Evolutionary conservation across 1,284 basidiomycete genomes (phyloP), one percentile per base, ranked within the genome.

Genomic region (Neolentinus lepideus): DNA sequence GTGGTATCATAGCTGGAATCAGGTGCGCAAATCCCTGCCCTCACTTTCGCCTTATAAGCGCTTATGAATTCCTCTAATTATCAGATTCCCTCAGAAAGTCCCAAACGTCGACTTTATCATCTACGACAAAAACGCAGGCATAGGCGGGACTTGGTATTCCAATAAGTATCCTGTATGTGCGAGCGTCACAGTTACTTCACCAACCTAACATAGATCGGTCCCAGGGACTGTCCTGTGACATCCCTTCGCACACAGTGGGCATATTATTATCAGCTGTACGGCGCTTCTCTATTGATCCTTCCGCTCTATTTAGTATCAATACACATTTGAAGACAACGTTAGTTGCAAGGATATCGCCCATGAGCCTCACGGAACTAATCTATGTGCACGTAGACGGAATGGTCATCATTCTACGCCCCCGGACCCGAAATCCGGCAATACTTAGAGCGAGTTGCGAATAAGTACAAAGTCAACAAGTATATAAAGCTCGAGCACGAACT

Each of bases 101-200:
- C 71, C 73, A 47, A 82, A 84, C 56, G 61, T 83, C 8, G 69
- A 81, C 22, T 62, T 85, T 4, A 75, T 73, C 0, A 77, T 85
- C 21, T 85, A 83, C 61, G 83, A 86, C 53, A 79, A 79, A 58
- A 77, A 78, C 56, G 70, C 72, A 3, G 80, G 77, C 1, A 68
- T 86, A 19, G 84, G 83, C 12, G 84, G 84, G 2, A 78, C 81
- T 1, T 85, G 83, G 83, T 71, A 63, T 59, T 63, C 66, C 29
- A 75, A 74, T 53, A 67, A 61, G 51, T 75, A 75, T 55, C 71
- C 73, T 22, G 63, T 65, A 46, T 47, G 64, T 69, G 12, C 16
- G 48, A 53, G 45, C 4, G 4, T 31, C 6, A 31, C 29, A 12
- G 29, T 4, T 31, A 12, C 29, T 12, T 50, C 16, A 50, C 10